Conservation (phyloP, 148 eudicot species). For the Amaranthus cruentus region DNA sequence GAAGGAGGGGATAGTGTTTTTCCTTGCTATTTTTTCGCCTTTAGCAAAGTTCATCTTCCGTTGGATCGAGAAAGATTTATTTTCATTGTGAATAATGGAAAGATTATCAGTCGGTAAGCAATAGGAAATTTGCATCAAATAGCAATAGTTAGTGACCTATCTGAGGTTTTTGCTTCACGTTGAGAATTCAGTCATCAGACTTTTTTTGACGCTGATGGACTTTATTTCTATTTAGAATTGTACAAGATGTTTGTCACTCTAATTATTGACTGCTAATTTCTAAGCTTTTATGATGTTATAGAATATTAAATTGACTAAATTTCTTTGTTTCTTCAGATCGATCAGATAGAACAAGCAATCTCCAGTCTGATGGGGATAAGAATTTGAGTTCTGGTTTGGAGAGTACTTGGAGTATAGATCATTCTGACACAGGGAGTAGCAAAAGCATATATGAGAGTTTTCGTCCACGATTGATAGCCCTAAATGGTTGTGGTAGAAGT, state of each 20-base stretch:
- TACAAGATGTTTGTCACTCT: neutral
- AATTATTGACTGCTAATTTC: neutral
- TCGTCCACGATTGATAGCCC: constrained; percentile 39
- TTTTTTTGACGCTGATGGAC: too few relatives aligned
- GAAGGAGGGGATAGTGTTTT: too few relatives aligned
- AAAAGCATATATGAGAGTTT: constrained; percentile 34
- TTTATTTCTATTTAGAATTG: neutral
- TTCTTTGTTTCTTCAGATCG: constrained; percentile 37
- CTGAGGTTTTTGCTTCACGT: neutral
- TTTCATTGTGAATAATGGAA: neutral
- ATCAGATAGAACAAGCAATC: constrained; percentile 39
- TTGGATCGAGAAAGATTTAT: neutral
- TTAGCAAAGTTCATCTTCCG: neutral
- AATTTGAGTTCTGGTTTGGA: constrained; percentile 33
- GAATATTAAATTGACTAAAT: neutral
- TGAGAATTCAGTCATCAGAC: neutral
- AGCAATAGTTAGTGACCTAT: neutral
- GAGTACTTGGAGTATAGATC: constrained; percentile 29
- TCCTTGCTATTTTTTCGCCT: neutral
- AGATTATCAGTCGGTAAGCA: neutral
- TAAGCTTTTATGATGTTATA: neutral
- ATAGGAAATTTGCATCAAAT: neutral
- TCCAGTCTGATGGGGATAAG: constrained; percentile 55
- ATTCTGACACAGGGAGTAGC: constrained; percentile 37
- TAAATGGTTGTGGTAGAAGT: constrained; percentile 53